These are phyloP conservation scores for Hymenotorrendiella dingleyae DNA, from an alignment of 2,329 filamentous ascomycete species.

Conservation along the genomic window DNA sequence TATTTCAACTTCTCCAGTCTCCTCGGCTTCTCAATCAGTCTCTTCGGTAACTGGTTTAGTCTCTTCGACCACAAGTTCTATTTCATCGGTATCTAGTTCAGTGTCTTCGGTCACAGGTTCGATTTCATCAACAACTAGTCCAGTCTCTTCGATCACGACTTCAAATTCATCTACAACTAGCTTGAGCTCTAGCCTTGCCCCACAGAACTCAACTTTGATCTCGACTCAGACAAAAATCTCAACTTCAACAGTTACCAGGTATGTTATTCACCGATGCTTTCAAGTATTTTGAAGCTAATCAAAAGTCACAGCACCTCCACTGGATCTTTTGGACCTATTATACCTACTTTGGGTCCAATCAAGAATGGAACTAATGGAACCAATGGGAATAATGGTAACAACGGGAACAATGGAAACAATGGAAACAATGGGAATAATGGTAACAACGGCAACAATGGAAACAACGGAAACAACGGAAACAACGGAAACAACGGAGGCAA, in stretches of 20 bases:
- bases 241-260: neutral
- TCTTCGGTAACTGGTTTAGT: neutral
- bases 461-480: neutral
- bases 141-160: neutral
- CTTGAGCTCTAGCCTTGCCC: neutral
- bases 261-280: conserved; percentile 8
- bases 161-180: neutral
- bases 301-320: neutral
- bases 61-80: conserved; percentile 2
- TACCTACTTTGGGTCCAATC: conserved; percentile 9
- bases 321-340: conserved; percentile 6
- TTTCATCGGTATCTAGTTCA: neutral
- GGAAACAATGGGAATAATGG: neutral
- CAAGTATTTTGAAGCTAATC: conserved; percentile 7
- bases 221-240: neutral
- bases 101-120: neutral
- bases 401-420: neutral
- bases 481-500: neutral
- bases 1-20: conserved; percentile 11
- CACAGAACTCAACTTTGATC: neutral
- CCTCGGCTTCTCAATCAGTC: conserved; percentile 6
- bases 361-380: neutral
- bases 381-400: neutral
- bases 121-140: neutral
- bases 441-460: neutral